A percentile compares a stretch with the other conserved stretches of the same genome.
Conservation (phyloP, 1,139 yeast species). For the Kodamaea derodonti region DNA sequence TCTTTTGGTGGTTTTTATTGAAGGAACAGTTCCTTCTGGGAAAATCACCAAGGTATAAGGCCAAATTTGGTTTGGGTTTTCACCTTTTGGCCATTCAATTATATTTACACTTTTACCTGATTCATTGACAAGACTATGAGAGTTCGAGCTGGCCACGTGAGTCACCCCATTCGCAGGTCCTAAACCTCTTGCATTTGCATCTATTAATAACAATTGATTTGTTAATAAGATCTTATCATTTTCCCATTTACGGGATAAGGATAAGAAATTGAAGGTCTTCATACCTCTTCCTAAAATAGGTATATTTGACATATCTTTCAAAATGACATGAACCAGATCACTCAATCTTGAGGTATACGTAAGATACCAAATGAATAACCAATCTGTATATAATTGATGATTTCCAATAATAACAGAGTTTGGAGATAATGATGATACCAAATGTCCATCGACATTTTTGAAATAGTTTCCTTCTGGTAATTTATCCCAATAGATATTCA, state of each 20-base stretch:
- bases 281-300: conserved; percentile 89
- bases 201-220: conserved; percentile 51
- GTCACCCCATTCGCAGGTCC: conserved; percentile 51
- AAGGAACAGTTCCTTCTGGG: conserved; percentile 94
- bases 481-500: conserved; percentile 39
- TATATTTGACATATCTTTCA: conserved; percentile 68
- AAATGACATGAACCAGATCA: conserved; percentile 66
- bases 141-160: conserved; percentile 26
- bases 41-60: conserved; percentile 63
- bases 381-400: conserved; percentile 92
- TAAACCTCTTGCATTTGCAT: conserved; percentile 47
- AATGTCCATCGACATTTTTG: conserved; percentile 17
- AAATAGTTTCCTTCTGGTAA: conserved; percentile 17
- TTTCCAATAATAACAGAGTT: conserved; percentile 70
- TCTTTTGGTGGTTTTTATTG: conserved; percentile 57
- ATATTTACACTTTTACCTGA: conserved; percentile 9
- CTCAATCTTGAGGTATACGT: conserved; percentile 64
- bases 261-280: conserved; percentile 74
- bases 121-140: conserved; percentile 5
- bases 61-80: conserved; percentile 26
- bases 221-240: conserved; percentile 61
- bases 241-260: conserved; percentile 82
- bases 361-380: conserved; percentile 92
- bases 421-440: conserved; percentile 25
- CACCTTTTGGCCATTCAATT: conserved; percentile 39